These are phyloP conservation scores for Brassica carinata DNA, from an alignment of 345 rosid species.

Conservation along the genomic window DNA sequence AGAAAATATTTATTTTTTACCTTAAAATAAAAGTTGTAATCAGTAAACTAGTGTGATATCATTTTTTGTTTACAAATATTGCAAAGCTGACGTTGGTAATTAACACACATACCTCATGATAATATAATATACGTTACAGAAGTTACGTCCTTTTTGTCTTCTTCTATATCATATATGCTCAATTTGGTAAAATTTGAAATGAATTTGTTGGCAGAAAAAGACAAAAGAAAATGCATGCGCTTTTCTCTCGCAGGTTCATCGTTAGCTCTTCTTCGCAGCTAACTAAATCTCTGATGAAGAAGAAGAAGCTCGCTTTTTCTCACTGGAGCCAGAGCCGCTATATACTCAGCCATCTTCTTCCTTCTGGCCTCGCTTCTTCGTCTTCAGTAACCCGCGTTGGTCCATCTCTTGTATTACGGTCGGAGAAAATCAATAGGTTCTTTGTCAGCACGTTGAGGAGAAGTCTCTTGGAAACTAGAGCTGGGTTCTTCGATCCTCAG, in stretches of 20 bases:
- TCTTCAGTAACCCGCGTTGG: no score
- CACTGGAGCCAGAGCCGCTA: conserved; percentile 12
- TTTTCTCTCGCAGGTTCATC: conserved; percentile 35
- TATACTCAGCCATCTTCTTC: neutral
- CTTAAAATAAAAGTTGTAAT: no score
- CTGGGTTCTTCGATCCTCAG: conserved; percentile 31
- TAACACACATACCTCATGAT: no score
- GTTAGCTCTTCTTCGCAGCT: neutral
- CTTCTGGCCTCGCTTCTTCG: conserved; percentile 14
- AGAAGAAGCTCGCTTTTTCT: conserved; percentile 2
- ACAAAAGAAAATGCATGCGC: neutral
- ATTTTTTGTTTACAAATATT: no score
- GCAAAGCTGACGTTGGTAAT: no score
- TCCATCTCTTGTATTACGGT: neutral
- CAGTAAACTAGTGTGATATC: no score
- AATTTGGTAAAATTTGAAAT: neutral
- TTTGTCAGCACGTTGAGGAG: neutral
- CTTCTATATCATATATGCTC: neutral
- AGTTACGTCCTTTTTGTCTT: no score
- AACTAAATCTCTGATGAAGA: no score
- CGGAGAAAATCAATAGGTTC: neutral
- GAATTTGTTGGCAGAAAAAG: neutral
- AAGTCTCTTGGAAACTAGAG: conserved; percentile 36
- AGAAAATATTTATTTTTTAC: no score
- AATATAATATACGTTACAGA: no score